phyloP scores from a whole-genome alignment of 352 stramenopile genomes.

The Pythium biforme region DNA sequence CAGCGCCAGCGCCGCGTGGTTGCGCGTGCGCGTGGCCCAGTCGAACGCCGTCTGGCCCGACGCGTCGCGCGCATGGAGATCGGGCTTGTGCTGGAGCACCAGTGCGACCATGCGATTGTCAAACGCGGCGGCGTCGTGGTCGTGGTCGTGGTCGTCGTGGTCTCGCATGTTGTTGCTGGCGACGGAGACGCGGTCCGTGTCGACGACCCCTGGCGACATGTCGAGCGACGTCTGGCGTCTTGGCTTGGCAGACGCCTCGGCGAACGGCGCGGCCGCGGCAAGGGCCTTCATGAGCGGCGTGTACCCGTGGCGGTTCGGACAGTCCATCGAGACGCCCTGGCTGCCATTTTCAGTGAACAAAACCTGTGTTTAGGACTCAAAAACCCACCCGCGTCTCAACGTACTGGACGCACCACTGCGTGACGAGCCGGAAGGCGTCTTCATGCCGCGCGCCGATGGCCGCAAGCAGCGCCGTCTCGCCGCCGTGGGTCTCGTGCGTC shows the following conservation, averaged over 20 bases:
- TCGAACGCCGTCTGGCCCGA: conserved; percentile 61
- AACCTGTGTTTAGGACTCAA: no score
- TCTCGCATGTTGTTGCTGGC: conserved; percentile 19
- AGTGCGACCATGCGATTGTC: conserved; percentile 50
- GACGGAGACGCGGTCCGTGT: neutral
- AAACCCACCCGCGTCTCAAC: no score
- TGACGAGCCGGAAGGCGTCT: conserved; percentile 40
- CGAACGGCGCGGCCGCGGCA: conserved; percentile 37
- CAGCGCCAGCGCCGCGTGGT: conserved; percentile 32
- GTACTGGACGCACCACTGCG: conserved; percentile 50
- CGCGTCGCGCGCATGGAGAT: conserved; percentile 41
- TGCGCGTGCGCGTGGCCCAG: conserved; percentile 58
- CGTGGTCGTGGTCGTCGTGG: conserved; percentile 17
- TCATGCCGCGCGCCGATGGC: conserved; percentile 48
- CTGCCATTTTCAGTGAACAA: no score
- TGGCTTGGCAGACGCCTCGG: conserved; percentile 12
- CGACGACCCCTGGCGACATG: no score
- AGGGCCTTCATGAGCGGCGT: conserved; percentile 79
- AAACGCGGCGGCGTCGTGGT: conserved; percentile 35
- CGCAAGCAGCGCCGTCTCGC: conserved; percentile 60
- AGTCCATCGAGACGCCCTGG: conserved; percentile 61
- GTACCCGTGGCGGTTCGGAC: conserved; percentile 51
- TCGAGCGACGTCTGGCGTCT: no score
- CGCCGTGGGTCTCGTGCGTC: conserved; percentile 50
- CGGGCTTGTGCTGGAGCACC: conserved; percentile 41